Base-by-base conservation (phyloP, 768 basidiomycete species). In the Boletus tylopilopsis region DNA sequence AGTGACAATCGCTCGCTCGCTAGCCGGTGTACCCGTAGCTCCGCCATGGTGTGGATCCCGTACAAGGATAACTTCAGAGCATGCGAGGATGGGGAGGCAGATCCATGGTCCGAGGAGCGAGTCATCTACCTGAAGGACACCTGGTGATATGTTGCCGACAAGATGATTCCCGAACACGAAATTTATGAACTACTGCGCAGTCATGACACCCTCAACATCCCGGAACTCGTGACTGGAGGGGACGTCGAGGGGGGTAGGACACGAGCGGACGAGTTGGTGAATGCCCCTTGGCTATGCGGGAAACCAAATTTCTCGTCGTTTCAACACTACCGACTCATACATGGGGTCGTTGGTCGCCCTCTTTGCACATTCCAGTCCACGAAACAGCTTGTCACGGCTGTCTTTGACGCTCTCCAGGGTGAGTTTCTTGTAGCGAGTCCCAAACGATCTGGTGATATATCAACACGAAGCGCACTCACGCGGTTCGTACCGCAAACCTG, bases 401-500 rank as follows among this genome's bases (percentile, higher is more conserved):
- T 53, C 2, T 6, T 42, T 0, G 36, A 49, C 6, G 47, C 38
- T 0, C 8, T 53, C 8, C 9, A 36, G 27, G 49, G 53, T 51
- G 12, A 0, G 29, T 9, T 30, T 13, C 13, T 1, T 13, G 25
- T 9, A 9, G 9, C 25, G 9, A 25, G 25, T 25, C 9, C 25
- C 25, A 0, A 18, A 18, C 1, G 10, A 9, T 23, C 13, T 5
- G 9, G 21, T 47, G 2, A 47, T 10, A 22, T 37, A 16, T 9
- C 3, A 12, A 25, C 3, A 2, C 12, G 1, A 11, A 68, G 66
- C 60, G 8, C 62, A 66, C 34, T 13, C 48, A 23, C 51, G 56
- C 5, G 64, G 63, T 41, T 34, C 24, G 41, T 2, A 19, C 41
- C 1, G 50, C 56, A 6, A 39, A 39, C 4, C 44, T 61, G 10